Evolutionary conservation across 768 basidiomycete genomes (phyloP), one percentile per base, ranked within the genome.

Genomic region (Candolleomyces eurysporus): DNA sequence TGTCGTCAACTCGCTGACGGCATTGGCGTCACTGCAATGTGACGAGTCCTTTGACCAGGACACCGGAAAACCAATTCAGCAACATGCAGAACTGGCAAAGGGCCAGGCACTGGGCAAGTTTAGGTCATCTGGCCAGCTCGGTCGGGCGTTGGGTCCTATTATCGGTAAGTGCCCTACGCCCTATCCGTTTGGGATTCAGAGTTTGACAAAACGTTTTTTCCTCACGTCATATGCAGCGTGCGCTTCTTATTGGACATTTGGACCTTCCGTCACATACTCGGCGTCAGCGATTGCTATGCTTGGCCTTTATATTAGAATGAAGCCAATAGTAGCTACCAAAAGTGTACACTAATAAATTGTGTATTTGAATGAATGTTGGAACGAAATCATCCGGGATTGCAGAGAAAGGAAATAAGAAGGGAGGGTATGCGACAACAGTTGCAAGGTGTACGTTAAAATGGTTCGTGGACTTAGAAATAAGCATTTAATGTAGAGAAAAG

Each of bases 111-210:
- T 96, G 43, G 95, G 96, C 36, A 68, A 82, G 61, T 97, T 96
- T 76, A 85, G 96, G 57, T 95, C 92, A 7, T 85, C 90, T n/a
- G 96, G 96, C 19, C 96, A 98, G 71, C 82, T 98, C 45, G 96
- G 96, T 4, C 84, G 96, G 60, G 96, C 96, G 4, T 78, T 97
- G 42, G 96, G 96, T 0, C 96, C 96, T 5, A 72, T 98, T 5
- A 78, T 96, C n/a, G 94, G 94, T 87, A 74, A 54, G 87, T 59
- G 36, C 36, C 36, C 36, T 36, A 7, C 9, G 10, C 16, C n/a
- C 10, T 11, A 39, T 13, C 45, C 48, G 42, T 36, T 45, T 53
- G 36, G 40, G 56, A 52, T 36, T 14, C 13, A 51, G 48, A 56
- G 46, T 61, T 48, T 67, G 64, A 70, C 60, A 10, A 10, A 59